Base-by-base conservation (phyloP, 805 yeast species). In the Candida rishiriensis region DNA sequence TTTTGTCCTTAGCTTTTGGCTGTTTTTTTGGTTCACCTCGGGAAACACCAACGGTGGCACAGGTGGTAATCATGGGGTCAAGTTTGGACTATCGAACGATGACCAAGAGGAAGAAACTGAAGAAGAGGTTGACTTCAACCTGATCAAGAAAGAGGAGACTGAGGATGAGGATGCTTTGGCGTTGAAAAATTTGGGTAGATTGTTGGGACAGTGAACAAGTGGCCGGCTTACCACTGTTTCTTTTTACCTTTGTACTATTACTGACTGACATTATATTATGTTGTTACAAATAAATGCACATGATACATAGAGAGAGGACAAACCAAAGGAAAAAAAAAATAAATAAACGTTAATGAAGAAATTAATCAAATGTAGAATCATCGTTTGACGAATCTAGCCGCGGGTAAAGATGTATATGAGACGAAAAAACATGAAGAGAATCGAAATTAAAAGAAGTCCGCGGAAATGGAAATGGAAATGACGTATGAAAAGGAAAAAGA, bases 1-100 rank as follows among this genome's bases (percentile, higher is more conserved):
- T 44, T n/a, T 66, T 10, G 15, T 56, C 3, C 57, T 64, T 29
- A 51, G 49, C n/a, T 50, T 63, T 13, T 29, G 59, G 9, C 14
- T 51, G 3, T 53, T 66, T 43, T 60, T 63, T 56, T 53, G 45
- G 30, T 47, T 47, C 33, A 31, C 44, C 11, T 37, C 41, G 3
- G 29, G 42, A 12, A 30, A 46, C 17, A 26, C 14, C 10, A 28
- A 14, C 10, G 29, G 32, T 21, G 26, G 26, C 7, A 21, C 26
- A 4, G 26, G 7, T 21, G 26, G 26, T 21, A n/a, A n/a, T n/a
- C n/a, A n/a, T n/a, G 26, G 26, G 32, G 16, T 13, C 17, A 9
- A 36, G 31, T 3, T 36, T 34, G 36, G 13, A 34, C 16, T 34
- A 13, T 33, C 39, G 10, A 13, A 5, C 6, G 33, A 21, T 9